Evolutionary conservation across 768 basidiomycete species (phyloP), one percentile per base, ranked within the genome.

Genomic region (Panellus pusillus): DNA sequence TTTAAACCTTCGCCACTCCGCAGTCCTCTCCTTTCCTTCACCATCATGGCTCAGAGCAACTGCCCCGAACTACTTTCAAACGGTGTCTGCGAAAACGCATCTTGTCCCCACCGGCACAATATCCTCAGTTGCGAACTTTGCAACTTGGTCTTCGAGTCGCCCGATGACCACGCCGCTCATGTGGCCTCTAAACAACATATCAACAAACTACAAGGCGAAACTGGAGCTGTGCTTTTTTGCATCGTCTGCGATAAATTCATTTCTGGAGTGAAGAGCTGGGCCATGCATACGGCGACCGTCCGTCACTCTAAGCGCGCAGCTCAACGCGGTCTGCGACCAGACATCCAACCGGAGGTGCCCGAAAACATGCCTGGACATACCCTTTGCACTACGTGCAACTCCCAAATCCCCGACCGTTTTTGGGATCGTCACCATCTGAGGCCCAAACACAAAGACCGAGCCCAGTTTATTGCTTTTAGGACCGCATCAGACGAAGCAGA

Each of bases 401-500:
- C 50, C 0, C 63, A 65, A 31, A 61, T 73, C 7, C 64, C 53
- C 3, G 40, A 54, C 48, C 28, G 37, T 6, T 4, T 58, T 14
- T 81, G 76, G 80, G 20, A 48, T 3, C 28, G 35, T 0, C 81
- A 82, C 57, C 40, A 65, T 8, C 48, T 24, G 1, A 57, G 55
- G 14, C 4, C 31, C 0, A 65, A 60, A 14, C 81, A 83, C 56
- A 53, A 55, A 19, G 68, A 65, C 28, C 72, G 71, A 20, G 72
- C 75, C 58, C 59, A 52, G 7, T 81, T 72, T 52, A 57, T 72
- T 0, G 62, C 68, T 6, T 78, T 77, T 55, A 69, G 71, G 38
- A 65, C 71, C 1, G 78, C 73, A 0, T 50, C 82, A 13, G 79
- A 81, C 11, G 79, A 80, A 38, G 78, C 82, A 0, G 78, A 82